Conservation (phyloP, 805 yeast genomes). For the Candida tallmaniae region DNA sequence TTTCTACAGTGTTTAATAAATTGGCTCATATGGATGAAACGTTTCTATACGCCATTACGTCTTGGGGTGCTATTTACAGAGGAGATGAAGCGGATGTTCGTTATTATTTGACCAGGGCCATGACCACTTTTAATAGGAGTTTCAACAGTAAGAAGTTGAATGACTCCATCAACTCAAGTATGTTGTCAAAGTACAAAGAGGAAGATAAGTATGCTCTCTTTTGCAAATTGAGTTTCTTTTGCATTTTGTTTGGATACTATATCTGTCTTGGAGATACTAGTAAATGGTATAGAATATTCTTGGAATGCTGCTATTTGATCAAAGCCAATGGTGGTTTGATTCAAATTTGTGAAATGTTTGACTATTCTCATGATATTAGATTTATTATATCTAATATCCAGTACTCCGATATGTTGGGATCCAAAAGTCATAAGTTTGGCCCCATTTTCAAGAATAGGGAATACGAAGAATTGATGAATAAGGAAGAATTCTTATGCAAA, state of each 20-base stretch:
- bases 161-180: no score
- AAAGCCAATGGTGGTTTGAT: constrained; percentile 15
- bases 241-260: constrained; percentile 6
- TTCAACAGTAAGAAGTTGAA: constrained; percentile 1
- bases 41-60: constrained; percentile 18
- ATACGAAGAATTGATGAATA: constrained; percentile 10
- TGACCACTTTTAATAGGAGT: constrained; percentile 4
- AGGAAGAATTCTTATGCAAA: constrained; percentile 11
- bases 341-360: constrained; percentile 11
- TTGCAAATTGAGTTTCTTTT: constrained; percentile 8
- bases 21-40: constrained; percentile 18
- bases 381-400: constrained; percentile 18
- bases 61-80: constrained; percentile 25
- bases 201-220: constrained; percentile 1
- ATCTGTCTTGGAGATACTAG: constrained; percentile 19
- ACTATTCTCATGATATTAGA: constrained; percentile 16
- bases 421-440: constrained; percentile 13
- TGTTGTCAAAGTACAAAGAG: no score
- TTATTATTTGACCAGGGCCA: constrained; percentile 9
- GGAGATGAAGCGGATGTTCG: constrained; percentile 10
- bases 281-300: constrained; percentile 12
- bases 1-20: constrained; percentile 17
- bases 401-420: constrained; percentile 18
- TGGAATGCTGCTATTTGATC: constrained; percentile 3
- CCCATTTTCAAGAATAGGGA: constrained; percentile 12